Evolutionary conservation across 1,284 basidiomycete species (phyloP).

Genomic region (Omphalotus olearius): DNA sequence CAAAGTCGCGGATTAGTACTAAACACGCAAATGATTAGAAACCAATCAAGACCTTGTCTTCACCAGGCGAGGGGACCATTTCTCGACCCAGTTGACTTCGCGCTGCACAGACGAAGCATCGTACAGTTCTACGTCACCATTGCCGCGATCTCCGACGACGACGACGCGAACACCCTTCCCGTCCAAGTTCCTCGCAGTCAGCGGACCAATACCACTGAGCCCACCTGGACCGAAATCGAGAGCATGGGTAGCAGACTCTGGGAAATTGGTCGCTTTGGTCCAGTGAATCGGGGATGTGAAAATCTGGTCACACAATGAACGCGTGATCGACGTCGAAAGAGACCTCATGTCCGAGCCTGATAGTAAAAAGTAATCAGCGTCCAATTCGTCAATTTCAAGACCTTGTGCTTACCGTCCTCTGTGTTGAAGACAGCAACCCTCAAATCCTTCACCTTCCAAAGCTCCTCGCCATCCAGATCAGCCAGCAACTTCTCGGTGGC

Average conservation of each 20-base stretch:
- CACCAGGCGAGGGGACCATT: slow-evolving; percentile 81
- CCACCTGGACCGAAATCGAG: slow-evolving; percentile 97
- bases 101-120: slow-evolving; percentile 61
- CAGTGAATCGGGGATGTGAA: slow-evolving; percentile 92
- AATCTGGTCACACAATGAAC: slow-evolving; percentile 88
- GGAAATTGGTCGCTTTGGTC: slow-evolving; percentile 87
- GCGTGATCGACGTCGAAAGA: slow-evolving; percentile 64
- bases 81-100: slow-evolving; percentile 90
- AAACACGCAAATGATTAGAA: background rate
- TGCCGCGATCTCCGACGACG: slow-evolving; percentile 82
- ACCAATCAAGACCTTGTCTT: slow-evolving; percentile 73
- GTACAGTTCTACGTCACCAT: slow-evolving; percentile 84
- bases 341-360: slow-evolving; percentile 80
- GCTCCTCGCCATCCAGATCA: slow-evolving; percentile 75
- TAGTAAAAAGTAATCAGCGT: slow-evolving; percentile 19
- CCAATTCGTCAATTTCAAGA: slow-evolving; percentile 15
- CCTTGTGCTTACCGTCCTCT: slow-evolving; percentile 68
- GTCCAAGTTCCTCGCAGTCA: slow-evolving; percentile 88
- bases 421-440: slow-evolving; percentile 89
- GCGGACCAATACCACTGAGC: slow-evolving; percentile 86
- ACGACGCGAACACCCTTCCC: slow-evolving; percentile 91
- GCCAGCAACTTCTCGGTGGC: slow-evolving; percentile 76
- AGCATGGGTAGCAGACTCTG: slow-evolving; percentile 86
- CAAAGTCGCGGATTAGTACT: slow-evolving; percentile 13
- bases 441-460: slow-evolving; percentile 78